Conservation (phyloP, 2,329 filamentous ascomycete species). For the Neonectria faginata region DNA sequence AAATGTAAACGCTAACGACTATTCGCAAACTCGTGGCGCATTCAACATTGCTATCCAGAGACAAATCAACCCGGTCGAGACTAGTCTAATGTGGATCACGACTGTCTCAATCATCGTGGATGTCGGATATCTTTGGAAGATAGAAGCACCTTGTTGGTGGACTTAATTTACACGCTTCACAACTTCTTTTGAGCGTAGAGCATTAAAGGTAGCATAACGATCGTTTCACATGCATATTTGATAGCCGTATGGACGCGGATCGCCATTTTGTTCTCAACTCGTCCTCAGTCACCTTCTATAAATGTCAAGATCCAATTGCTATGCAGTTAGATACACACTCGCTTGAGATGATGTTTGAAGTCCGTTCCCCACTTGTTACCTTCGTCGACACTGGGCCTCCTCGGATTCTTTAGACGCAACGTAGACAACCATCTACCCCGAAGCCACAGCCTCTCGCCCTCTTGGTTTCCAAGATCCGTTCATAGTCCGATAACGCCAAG, state of each 20-base stretch:
- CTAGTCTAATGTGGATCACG: neutral
- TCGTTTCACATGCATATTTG: neutral
- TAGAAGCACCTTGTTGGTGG: too few relatives aligned
- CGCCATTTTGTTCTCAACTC: neutral
- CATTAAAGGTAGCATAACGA: neutral
- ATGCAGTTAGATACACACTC: neutral
- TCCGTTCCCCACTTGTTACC: neutral
- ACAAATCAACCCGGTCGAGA: neutral
- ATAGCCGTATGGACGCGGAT: neutral
- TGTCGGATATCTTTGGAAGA: too few relatives aligned
- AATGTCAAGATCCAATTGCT: neutral
- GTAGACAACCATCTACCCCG: neutral
- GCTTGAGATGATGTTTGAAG: neutral
- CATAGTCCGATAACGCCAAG: constrained; percentile 10
- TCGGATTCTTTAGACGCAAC: neutral
- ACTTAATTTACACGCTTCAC: too few relatives aligned
- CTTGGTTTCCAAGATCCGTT: neutral
- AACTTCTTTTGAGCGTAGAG: too few relatives aligned
- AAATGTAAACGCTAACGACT: neutral
- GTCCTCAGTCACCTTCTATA: neutral
- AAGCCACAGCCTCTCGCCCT: neutral
- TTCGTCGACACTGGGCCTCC: neutral
- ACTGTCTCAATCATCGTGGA: too few relatives aligned
- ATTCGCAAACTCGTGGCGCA: neutral
- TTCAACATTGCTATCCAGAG: neutral